Base-by-base conservation (phyloP, 495 filamentous ascomycete species). In the Physcia stellaris region DNA sequence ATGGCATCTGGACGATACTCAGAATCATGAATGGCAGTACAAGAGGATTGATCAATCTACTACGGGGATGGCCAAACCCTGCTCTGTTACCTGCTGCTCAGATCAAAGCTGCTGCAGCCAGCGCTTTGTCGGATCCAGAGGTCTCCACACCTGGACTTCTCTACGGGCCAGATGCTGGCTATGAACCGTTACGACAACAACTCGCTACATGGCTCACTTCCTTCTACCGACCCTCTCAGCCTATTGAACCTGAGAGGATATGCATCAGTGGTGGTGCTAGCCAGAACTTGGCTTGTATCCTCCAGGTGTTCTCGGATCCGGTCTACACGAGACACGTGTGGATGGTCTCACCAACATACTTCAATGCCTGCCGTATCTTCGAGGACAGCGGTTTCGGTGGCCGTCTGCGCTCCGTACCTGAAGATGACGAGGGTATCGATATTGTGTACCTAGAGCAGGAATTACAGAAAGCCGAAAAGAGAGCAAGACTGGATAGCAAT, bases 101-200 rank as follows among this genome's bases (percentile, higher is more conserved):
- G 9, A 61, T 94, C 27, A 53, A 62, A 24, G 45, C 54, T 7
- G 79, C 80, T 23, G 58, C 77, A 43, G 48, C 59, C 16, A 48
- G 48, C 11, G 70, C 71, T 12, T 66, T 93, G 32, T 66, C 69
- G 10, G 61, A 75, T 40, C 67, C 75, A 12, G 43, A 56, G n/a
- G 57, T 77, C 39, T 63, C 64, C 37, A 55, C 63, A 20, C 62
- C 75, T 11, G 75, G 58, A 23, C 61, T 94, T 22, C 63, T 71
- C 12, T 95, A 95, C 53, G 87, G 77, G 0, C 78, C 83, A 3
- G 84, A 93, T 50, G 58, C 68, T 28, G 87, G 87, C 5, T 82
- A 83, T 45, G 53, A 64, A 18, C 75, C 77, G 21, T 60, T 85
- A 1, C 61, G 83, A 4, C 54, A 66, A 40, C 62, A 71, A 19